phyloP scores from a whole-genome alignment of 306 rosid genomes.

The Prunus persica region DNA sequence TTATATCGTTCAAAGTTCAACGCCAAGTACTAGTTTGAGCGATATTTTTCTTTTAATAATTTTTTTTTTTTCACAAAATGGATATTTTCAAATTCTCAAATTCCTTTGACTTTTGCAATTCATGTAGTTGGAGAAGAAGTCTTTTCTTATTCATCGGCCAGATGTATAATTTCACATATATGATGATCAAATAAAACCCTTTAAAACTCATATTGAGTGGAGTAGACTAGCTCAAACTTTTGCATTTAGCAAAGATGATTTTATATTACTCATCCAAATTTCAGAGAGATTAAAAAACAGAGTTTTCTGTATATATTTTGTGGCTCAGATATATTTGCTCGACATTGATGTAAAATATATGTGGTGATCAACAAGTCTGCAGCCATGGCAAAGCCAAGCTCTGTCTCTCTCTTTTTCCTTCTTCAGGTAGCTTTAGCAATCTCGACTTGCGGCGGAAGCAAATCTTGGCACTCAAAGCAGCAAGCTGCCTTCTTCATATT shows the following conservation, averaged over 20 bases:
- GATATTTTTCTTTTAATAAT: neutral
- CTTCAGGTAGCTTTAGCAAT: conserved; percentile 14
- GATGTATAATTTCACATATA: neutral
- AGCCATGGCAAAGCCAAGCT: conserved; percentile 26
- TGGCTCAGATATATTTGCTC: neutral
- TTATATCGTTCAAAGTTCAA: neutral
- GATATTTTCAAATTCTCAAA: conserved; percentile 2
- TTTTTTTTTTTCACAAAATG: neutral
- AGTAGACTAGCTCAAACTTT: conserved; percentile 16
- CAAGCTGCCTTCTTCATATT: conserved; percentile 58
- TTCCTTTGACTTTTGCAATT: conserved; percentile 1
- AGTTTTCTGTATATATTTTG: neutral
- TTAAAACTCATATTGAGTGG: conserved; percentile 14
- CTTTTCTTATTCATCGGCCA: conserved; percentile 1
- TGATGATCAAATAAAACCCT: neutral
- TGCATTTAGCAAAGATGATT: neutral
- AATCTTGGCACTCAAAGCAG: conserved; percentile 10
- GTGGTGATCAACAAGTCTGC: conserved; percentile 9
- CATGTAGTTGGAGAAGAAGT: neutral
- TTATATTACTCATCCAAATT: neutral
- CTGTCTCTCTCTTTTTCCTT: conserved; percentile 25
- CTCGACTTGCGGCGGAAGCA: conserved; percentile 24
- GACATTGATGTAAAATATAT: neutral
- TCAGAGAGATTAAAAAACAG: conserved; percentile 18
- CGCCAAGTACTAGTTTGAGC: conserved; percentile 5